These are phyloP conservation scores for Dissoconium aciculare DNA, from an alignment of 2,329 filamentous ascomycete species.

Conservation along the genomic window DNA sequence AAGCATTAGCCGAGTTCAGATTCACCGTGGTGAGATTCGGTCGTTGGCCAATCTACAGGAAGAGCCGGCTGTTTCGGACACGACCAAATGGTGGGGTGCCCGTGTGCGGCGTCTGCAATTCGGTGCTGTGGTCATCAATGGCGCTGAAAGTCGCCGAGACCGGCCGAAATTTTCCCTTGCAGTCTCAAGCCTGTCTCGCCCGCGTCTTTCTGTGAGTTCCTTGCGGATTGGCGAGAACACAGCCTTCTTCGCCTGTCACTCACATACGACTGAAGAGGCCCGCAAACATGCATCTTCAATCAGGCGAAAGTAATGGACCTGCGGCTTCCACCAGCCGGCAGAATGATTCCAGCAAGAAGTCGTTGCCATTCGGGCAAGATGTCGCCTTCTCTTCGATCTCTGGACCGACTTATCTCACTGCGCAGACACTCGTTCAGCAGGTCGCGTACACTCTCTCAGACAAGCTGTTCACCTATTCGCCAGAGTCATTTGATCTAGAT, in stretches of 20 bases:
- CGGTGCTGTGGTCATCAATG: no score
- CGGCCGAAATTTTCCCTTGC: conserved; percentile 1
- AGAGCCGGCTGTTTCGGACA: no score
- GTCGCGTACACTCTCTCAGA: conserved; percentile 89
- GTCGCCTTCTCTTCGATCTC: conserved; percentile 46
- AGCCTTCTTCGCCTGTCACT: no score
- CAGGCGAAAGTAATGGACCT: conserved; percentile 19
- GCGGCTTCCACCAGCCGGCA: conserved; percentile 1
- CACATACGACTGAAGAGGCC: no score
- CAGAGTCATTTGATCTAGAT: conserved; percentile 84
- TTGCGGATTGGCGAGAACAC: no score
- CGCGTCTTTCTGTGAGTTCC: no score
- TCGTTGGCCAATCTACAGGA: no score
- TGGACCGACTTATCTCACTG: conserved; percentile 83
- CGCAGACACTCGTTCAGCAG: conserved; percentile 88
- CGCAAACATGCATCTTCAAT: conserved; percentile 23
- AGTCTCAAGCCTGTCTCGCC: conserved; percentile 1
- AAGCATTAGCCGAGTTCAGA: no score
- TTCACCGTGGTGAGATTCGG: no score
- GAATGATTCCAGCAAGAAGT: conserved; percentile 10
- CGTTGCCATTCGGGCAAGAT: conserved; percentile 39
- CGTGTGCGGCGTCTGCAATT: conserved; percentile 13
- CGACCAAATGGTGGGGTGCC: no score
- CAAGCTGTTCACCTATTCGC: conserved; percentile 94
- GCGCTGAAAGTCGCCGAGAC: conserved; percentile 1